Conservation (phyloP, 2,329 filamentous ascomycete species). For the Colletotrichum higginsianum region DNA sequence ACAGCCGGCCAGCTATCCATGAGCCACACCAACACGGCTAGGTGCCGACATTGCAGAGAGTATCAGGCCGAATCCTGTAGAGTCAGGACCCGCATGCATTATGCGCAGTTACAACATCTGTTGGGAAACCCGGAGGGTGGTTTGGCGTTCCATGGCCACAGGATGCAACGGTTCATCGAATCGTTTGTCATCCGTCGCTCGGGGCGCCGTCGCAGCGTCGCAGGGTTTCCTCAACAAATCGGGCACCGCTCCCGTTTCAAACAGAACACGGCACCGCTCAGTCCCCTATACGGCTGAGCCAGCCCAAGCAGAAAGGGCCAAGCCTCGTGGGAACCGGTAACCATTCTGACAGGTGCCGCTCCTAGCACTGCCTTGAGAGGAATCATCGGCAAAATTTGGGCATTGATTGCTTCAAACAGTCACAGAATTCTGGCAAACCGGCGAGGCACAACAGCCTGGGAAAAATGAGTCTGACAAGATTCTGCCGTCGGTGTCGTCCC, state of each 20-base stretch:
- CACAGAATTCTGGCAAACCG: not conserved
- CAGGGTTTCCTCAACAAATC: conserved; percentile 9
- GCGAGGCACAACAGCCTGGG: not conserved
- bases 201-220: not conserved
- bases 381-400: not conserved
- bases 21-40: no score
- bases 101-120: not conserved
- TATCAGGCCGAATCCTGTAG: not conserved
- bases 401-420: not conserved
- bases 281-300: not conserved
- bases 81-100: not conserved
- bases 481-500: not conserved
- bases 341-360: conserved; percentile 23
- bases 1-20: not conserved
- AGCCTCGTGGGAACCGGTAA: conserved; percentile 21
- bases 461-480: no score
- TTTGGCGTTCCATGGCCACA: not conserved
- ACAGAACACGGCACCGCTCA: conserved; percentile 7
- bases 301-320: conserved; percentile 21
- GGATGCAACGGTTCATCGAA: conserved; percentile 12
- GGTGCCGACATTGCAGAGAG: not conserved
- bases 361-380: not conserved
- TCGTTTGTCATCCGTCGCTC: conserved; percentile 7
- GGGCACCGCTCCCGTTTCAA: conserved; percentile 27
- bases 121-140: not conserved